Conservation (phyloP, 768 basidiomycete genomes). For the Mycena vitilis region DNA sequence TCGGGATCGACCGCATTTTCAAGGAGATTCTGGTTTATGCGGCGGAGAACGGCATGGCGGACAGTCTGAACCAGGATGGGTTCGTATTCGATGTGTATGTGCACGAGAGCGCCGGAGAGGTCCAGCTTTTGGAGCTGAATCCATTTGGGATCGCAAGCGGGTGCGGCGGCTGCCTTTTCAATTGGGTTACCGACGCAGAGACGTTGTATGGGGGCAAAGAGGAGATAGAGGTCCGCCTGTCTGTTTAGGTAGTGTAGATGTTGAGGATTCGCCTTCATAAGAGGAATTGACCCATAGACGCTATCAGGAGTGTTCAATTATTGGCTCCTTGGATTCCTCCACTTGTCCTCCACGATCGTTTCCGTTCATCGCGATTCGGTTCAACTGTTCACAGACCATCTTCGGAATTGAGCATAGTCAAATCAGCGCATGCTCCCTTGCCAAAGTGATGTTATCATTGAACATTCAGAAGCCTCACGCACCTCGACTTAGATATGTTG, state of each 20-base stretch:
- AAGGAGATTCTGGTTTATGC: slow-evolving; percentile 18
- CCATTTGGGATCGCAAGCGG: slow-evolving; percentile 19
- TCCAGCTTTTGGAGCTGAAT: slow-evolving; percentile 26
- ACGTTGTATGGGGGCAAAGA: slow-evolving; percentile 25
- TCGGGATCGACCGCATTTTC: slow-evolving; percentile 19
- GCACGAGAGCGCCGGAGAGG: slow-evolving; percentile 7
- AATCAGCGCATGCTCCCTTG: too few species aligned
- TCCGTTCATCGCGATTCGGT: too few species aligned
- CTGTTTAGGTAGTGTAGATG: slow-evolving; percentile 8
- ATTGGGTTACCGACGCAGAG: slow-evolving; percentile 27
- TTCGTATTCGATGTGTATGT: slow-evolving; percentile 30
- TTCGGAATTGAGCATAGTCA: too few species aligned
- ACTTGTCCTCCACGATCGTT: too few species aligned
- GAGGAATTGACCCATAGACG: too few species aligned
- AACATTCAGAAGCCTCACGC: too few species aligned
- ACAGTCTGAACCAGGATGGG: slow-evolving; percentile 10
- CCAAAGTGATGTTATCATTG: too few species aligned
- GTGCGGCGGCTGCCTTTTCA: slow-evolving; percentile 25
- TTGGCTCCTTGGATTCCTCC: too few species aligned
- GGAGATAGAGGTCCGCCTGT: slow-evolving; percentile 20
- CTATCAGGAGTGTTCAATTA: too few species aligned
- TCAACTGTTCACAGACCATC: too few species aligned
- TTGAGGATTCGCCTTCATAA: too few species aligned
- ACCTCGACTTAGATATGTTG: too few species aligned
- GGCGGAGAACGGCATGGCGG: slow-evolving; percentile 14